Evolutionary conservation across 148 eudicot genomes (phyloP).

Genomic region (Persicaria maculosa): DNA sequence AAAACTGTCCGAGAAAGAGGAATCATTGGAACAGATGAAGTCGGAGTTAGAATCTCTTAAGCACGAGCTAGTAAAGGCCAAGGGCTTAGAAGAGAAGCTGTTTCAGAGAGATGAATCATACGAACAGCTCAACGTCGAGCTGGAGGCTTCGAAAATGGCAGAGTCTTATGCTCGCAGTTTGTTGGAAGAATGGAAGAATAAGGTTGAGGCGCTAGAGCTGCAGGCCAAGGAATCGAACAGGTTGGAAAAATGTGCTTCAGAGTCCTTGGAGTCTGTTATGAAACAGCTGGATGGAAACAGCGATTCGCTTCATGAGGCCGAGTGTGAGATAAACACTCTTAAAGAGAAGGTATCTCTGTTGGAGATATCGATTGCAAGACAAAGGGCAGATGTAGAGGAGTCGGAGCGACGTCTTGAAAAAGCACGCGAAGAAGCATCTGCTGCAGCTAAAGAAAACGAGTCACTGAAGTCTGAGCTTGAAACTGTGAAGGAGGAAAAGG

Average conservation of each 20-base stretch:
- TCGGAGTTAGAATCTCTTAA: slow-evolving; percentile 39
- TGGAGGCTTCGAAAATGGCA: slow-evolving; percentile 81
- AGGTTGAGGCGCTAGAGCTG: slow-evolving; percentile 49
- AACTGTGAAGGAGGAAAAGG: slow-evolving; percentile 59
- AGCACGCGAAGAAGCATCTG: slow-evolving; percentile 55
- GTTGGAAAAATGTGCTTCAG: slow-evolving; percentile 77
- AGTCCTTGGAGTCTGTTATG: slow-evolving; percentile 61
- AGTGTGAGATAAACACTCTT: slow-evolving; percentile 53
- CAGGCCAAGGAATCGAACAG: slow-evolving; percentile 51
- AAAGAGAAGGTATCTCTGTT: slow-evolving; percentile 70
- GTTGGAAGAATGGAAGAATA: slow-evolving; percentile 58
- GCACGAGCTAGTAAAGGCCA: slow-evolving; percentile 42
- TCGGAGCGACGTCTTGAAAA: slow-evolving; percentile 32
- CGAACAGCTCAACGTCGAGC: slow-evolving; percentile 65
- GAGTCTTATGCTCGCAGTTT: slow-evolving; percentile 63
- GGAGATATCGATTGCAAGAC: slow-evolving; percentile 55
- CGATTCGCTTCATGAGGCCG: slow-evolving; percentile 66
- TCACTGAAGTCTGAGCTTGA: slow-evolving; percentile 57
- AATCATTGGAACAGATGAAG: slow-evolving; percentile 29
- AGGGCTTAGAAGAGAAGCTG: slow-evolving; percentile 21
- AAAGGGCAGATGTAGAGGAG: slow-evolving; percentile 61
- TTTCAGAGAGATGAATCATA: slow-evolving; percentile 43
- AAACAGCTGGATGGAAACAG: slow-evolving; percentile 83
- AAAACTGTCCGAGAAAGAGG: not conserved
- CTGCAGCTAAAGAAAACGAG: slow-evolving; percentile 43